Percentiles rank a stretch among this genome's conserved stretches.
Evolutionary conservation across 345 rosid genomes (phyloP).

Genomic region (Ricinus communis): DNA sequence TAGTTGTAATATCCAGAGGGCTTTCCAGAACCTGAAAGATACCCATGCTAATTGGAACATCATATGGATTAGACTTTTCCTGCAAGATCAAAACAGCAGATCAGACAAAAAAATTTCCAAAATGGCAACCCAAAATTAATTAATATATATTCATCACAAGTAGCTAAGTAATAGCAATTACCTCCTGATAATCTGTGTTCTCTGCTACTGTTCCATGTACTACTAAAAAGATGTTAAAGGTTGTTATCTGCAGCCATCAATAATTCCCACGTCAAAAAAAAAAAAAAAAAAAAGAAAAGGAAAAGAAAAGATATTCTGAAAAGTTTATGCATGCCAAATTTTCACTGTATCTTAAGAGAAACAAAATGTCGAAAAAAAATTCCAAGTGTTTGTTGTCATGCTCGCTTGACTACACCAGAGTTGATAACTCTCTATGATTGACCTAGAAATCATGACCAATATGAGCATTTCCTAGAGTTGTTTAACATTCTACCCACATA

Average conservation of each 20-base stretch:
- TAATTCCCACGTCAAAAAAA: neutral
- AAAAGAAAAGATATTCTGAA: too few species aligned
- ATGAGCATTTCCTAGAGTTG: neutral
- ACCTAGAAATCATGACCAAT: neutral
- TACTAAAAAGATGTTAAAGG: slow-evolving; percentile 62
- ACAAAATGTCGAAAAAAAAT: neutral
- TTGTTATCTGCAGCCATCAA: slow-evolving; percentile 54
- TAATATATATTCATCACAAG: neutral
- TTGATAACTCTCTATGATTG: neutral
- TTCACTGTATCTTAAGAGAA: neutral
- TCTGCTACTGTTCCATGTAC: slow-evolving; percentile 76
- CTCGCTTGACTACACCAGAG: too few species aligned
- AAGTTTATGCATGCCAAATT: neutral
- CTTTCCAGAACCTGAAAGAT: slow-evolving; percentile 66
- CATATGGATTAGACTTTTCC: slow-evolving; percentile 65
- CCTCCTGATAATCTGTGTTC: slow-evolving; percentile 55
- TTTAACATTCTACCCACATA: neutral
- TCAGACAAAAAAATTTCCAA: neutral
- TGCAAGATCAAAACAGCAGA: slow-evolving; percentile 18
- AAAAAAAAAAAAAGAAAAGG: too few species aligned
- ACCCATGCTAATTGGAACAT: slow-evolving; percentile 63
- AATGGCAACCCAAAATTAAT: neutral
- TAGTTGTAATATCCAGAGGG: slow-evolving; percentile 68
- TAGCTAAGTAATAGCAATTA: slow-evolving; percentile 7
- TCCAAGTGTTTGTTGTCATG: too few species aligned